phyloP scores from a whole-genome alignment of 73 alveolate species.

The Tetrahymena malaccensis region DNA sequence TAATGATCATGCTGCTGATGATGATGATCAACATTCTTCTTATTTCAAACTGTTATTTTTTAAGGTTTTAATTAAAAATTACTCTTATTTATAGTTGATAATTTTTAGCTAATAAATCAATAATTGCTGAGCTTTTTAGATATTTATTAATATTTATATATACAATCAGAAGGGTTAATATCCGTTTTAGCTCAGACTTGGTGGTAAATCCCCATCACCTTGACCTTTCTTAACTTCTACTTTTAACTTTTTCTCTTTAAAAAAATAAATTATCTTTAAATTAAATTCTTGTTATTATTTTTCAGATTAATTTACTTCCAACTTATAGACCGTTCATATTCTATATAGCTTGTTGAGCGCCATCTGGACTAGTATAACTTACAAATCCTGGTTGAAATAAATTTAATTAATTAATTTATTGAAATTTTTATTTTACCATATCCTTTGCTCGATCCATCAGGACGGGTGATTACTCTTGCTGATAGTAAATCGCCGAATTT shows the following conservation, averaged over 20 bases:
- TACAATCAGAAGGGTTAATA: background rate
- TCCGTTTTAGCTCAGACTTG: background rate
- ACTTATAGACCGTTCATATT: background rate
- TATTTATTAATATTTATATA: background rate
- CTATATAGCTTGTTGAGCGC: background rate
- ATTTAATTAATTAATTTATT: background rate
- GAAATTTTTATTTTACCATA: background rate
- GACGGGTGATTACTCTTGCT: constrained; percentile 31
- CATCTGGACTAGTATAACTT: background rate
- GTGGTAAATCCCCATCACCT: background rate
- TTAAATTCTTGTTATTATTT: background rate
- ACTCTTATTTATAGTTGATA: background rate
- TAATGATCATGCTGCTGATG: background rate
- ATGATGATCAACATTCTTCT: background rate
- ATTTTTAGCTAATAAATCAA: background rate
- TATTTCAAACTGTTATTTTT: background rate
- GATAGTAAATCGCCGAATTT: constrained; percentile 20
- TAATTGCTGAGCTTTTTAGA: background rate
- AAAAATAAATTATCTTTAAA: background rate
- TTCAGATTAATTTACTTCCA: background rate
- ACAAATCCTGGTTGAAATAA: background rate
- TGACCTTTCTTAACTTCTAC: background rate
- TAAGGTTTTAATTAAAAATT: background rate
- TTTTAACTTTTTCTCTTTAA: background rate
- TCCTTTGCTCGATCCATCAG: constrained; percentile 33